Base-by-base conservation (phyloP, 352 stramenopile species). In the Phytophthora podocarpi region DNA sequence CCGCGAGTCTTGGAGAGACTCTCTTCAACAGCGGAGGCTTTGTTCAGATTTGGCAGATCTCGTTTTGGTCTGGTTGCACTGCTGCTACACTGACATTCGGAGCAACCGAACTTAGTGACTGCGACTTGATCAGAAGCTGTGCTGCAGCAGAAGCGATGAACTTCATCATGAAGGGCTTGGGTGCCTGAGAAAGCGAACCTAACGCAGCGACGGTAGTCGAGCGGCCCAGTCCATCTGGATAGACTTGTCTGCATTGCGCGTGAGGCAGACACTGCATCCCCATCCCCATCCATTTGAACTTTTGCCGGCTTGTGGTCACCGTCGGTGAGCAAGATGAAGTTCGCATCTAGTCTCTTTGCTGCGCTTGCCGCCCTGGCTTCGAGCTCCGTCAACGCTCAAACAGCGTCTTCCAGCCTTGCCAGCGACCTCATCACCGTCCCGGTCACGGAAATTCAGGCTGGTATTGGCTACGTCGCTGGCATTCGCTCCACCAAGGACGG, bases 391-490 rank as follows among this genome's bases (percentile, higher is more conserved):
- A 46, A 27, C 16, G 61, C 60, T 24, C 54, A 63, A 26, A 6
- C 34, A 6, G 13, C 31, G n/a, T 37, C 31, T 18, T 71, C 48
- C 24, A 65, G 24, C 20, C 41, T 56, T 24, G 12, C 39, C 5
- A 61, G 20, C 16, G 60, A 71, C 23, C 37, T 59, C 26, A 20
- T 48, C 23, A 64, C 45, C n/a, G 56, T 60, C 5, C 61, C 50
- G 2, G 48, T 61, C 12, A 69, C 51, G 5, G 56, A 72, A 59
- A 47, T 83, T 27, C 56, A 64, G 2, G 67, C 61, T 30, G 70
- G 55, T 20, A 78, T 78, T 50, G 67, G 55, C n/a, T 89, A 80
- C 41, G 45, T 76, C 10, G 55, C 59, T 21, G 70, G 75, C 15
- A 52, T 84, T 27, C 61, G 72, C 4, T 53, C 58, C 24, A 67